A percentile compares a stretch with the other conserved stretches of the same genome.
phyloP scores from a whole-genome alignment of 495 filamentous ascomycete species.

The Pseudoneurospora amorphoporcata region DNA sequence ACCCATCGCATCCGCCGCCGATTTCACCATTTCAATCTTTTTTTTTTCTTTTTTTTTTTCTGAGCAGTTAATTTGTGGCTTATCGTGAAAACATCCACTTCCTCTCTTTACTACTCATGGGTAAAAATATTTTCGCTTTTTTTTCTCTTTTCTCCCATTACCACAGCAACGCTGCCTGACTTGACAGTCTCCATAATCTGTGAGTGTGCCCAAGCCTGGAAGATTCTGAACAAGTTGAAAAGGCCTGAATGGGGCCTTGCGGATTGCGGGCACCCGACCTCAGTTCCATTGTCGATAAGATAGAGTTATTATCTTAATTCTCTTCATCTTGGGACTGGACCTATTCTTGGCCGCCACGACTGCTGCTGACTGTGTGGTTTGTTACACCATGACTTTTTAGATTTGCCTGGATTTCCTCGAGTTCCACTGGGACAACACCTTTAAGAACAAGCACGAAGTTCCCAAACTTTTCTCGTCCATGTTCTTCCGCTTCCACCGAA shows the following conservation, averaged over 20 bases:
- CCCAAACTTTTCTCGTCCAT: background rate
- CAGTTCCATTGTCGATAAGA: background rate
- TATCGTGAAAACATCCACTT: background rate
- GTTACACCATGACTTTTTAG: background rate
- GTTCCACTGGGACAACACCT: background rate
- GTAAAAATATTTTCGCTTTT: background rate
- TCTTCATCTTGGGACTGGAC: background rate
- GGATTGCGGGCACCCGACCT: background rate
- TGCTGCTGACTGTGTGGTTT: background rate
- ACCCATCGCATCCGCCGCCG: background rate
- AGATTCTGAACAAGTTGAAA: background rate
- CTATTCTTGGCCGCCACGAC: background rate
- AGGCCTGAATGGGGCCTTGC: background rate
- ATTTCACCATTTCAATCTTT: background rate
- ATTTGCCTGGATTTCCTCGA: background rate
- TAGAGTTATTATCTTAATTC: background rate
- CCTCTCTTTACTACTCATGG: background rate
- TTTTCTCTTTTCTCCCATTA: background rate
- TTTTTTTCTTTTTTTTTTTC: background rate
- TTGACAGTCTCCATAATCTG: background rate
- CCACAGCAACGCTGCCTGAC: background rate
- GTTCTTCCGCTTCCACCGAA: background rate
- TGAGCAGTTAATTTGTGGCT: background rate
- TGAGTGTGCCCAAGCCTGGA: background rate
- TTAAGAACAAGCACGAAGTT: background rate